Conservation (phyloP, 2,329 filamentous ascomycete genomes). For the Nemania sp. region DNA sequence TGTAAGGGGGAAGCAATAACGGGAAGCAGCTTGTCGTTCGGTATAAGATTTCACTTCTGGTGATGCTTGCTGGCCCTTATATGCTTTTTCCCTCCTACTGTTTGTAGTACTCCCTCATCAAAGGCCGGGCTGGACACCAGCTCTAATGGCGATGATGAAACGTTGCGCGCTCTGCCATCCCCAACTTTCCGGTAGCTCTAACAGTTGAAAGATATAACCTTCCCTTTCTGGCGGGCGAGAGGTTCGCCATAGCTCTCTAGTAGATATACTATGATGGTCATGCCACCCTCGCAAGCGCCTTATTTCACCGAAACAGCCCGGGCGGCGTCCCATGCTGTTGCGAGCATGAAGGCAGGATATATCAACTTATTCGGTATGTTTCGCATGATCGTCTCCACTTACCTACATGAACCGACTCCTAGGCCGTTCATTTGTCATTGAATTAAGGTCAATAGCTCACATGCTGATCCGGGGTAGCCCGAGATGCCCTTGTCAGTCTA, state of each 20-base stretch:
- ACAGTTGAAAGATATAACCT: slow-evolving; percentile 22
- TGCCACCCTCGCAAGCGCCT: slow-evolving; percentile 8
- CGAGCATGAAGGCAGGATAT: background rate
- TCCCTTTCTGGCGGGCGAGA: slow-evolving; percentile 23
- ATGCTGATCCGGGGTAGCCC: slow-evolving; percentile 28
- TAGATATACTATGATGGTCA: slow-evolving; percentile 12
- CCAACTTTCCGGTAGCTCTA: background rate
- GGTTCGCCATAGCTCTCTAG: slow-evolving; percentile 1
- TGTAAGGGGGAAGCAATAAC: background rate
- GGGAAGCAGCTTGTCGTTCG: background rate
- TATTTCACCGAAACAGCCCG: slow-evolving; percentile 26
- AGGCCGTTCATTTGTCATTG: slow-evolving; percentile 16
- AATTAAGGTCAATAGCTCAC: slow-evolving; percentile 3
- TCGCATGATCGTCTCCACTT: slow-evolving; percentile 9
- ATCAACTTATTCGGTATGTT: background rate
- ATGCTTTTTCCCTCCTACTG: background rate
- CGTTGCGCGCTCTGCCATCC: slow-evolving; percentile 10
- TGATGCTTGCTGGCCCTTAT: slow-evolving; percentile 9
- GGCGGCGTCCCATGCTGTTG: slow-evolving; percentile 11
- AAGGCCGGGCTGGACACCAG: background rate
- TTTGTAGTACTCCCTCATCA: background rate
- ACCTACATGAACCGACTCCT: slow-evolving; percentile 19
- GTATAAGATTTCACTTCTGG: background rate
- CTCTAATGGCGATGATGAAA: slow-evolving; percentile 11
- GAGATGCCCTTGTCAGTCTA: slow-evolving; percentile 12